Evolutionary conservation across 2,329 filamentous ascomycete species (phyloP).

Genomic region (Bipolaris bicolor): DNA sequence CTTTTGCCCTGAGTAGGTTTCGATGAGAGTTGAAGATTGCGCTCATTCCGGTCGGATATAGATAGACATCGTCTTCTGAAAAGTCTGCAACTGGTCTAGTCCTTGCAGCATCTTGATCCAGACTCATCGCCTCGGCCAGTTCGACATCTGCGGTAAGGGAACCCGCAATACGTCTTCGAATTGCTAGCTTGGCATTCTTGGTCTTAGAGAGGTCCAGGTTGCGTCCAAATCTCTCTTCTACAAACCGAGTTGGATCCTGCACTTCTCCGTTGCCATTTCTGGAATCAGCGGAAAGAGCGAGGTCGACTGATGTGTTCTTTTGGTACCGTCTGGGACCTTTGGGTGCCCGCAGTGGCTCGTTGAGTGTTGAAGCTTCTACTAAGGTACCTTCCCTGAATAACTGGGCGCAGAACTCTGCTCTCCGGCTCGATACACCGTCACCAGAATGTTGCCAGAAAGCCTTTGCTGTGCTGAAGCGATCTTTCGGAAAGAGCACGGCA

Average conservation of each 20-base stretch:
- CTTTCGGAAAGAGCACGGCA: slow-evolving; percentile 71
- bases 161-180: slow-evolving; percentile 85
- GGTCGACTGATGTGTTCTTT: slow-evolving; percentile 62
- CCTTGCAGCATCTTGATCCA: slow-evolving; percentile 52
- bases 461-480: slow-evolving; percentile 76
- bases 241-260: slow-evolving; percentile 76
- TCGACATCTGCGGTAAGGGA: slow-evolving; percentile 77
- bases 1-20: slow-evolving; percentile 69
- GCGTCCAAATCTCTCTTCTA: slow-evolving; percentile 92
- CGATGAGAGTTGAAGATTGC: slow-evolving; percentile 90
- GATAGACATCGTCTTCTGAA: slow-evolving; percentile 83
- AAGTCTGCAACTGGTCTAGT: slow-evolving; percentile 64
- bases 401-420: slow-evolving; percentile 85
- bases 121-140: slow-evolving; percentile 63
- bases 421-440: slow-evolving; percentile 87
- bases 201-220: slow-evolving; percentile 84
- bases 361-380: slow-evolving; percentile 54
- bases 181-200: slow-evolving; percentile 81
- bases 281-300: slow-evolving; percentile 23
- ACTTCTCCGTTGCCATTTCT: slow-evolving; percentile 48
- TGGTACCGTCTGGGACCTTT: slow-evolving; percentile 86
- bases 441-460: slow-evolving; percentile 97
- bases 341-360: slow-evolving; percentile 50
- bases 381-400: slow-evolving; percentile 74
- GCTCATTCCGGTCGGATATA: slow-evolving; percentile 92